Percentiles rank a stretch among this genome's conserved stretches.
Evolutionary conservation across 75 land plant genomes (phyloP).

Genomic region (Ceratopteris richardii): DNA sequence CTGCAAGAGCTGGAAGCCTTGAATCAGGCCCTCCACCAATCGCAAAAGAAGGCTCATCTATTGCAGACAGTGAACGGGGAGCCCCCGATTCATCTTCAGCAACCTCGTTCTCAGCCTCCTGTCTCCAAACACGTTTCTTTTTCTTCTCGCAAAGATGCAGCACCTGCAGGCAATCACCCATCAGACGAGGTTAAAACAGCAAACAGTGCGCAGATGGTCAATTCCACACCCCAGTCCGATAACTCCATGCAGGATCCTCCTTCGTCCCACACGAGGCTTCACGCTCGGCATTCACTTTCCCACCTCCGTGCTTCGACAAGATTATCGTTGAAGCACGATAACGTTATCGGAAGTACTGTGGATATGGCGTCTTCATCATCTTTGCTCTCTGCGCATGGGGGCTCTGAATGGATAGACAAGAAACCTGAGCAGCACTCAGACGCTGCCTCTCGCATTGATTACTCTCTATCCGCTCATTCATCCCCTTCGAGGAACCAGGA

Average conservation of each 20-base stretch:
- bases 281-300: too few relatives aligned
- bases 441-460: background rate
- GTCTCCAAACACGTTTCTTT: background rate
- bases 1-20: conserved; percentile 68
- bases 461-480: background rate
- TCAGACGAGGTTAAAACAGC: background rate
- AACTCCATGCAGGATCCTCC: too few relatives aligned
- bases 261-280: too few relatives aligned
- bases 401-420: background rate
- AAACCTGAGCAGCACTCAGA: background rate
- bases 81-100: background rate
- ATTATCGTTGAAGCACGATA: too few relatives aligned
- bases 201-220: too few relatives aligned
- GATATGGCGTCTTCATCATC: too few relatives aligned
- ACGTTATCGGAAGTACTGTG: too few relatives aligned
- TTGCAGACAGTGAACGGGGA: background rate
- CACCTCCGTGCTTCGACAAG: too few relatives aligned
- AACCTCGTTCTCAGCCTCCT: background rate
- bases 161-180: background rate
- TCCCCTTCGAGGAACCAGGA: too few relatives aligned
- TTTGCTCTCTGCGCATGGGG: background rate
- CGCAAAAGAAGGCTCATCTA: conserved; percentile 3
- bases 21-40: conserved; percentile 51
- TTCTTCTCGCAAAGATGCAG: background rate
- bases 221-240: background rate